Evolutionary conservation across 306 rosid genomes (phyloP).

Genomic region (Fragaria iinumae): DNA sequence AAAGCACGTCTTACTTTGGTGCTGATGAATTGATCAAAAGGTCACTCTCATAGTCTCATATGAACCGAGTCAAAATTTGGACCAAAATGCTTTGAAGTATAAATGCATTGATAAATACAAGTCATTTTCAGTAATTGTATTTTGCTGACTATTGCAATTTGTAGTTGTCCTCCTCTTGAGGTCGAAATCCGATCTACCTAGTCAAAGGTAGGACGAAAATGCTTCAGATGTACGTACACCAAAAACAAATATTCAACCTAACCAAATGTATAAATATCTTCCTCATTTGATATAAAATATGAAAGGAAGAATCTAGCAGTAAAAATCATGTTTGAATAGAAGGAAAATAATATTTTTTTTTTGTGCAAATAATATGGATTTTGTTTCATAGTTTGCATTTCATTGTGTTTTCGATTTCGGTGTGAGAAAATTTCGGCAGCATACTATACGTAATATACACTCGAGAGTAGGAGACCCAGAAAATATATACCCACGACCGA

Average conservation of each 20-base stretch:
- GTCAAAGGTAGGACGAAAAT: not conserved
- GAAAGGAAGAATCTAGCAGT: not conserved
- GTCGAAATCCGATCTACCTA: not conserved
- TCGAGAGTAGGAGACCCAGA: too few species aligned
- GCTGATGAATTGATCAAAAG: not conserved
- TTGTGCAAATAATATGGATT: too few species aligned
- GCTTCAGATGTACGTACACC: not conserved
- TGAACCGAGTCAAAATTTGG: conserved; percentile 26
- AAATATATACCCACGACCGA: too few species aligned
- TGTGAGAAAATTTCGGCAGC: too few species aligned
- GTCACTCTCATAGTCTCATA: conserved; percentile 21
- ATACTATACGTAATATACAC: too few species aligned
- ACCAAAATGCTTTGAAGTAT: conserved; percentile 8
- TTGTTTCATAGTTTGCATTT: too few species aligned
- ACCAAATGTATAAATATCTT: not conserved
- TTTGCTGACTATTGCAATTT: conserved; percentile 11
- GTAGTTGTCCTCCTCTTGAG: not conserved
- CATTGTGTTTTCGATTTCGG: too few species aligned
- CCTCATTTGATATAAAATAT: not conserved
- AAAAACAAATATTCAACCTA: not conserved
- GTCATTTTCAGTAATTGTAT: conserved; percentile 11
- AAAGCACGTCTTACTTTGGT: not conserved
- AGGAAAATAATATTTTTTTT: too few species aligned
- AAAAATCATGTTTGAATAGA: not conserved
- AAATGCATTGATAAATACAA: not conserved